Evolutionary conservation across 495 filamentous ascomycete genomes (phyloP).

Genomic region (Xylaria scruposa): DNA sequence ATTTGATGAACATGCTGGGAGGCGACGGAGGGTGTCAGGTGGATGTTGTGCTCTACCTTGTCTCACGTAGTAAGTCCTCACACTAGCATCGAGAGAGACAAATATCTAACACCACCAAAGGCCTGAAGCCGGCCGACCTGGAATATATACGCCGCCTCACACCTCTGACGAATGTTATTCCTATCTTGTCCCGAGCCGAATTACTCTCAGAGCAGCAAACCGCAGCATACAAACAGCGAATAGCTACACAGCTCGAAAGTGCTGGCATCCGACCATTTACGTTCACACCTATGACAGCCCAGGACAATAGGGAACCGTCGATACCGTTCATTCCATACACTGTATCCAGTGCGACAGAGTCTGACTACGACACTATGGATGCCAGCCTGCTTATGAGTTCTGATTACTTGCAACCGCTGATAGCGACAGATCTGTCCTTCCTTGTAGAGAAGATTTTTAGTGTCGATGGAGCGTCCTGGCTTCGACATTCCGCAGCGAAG

Average conservation of each 20-base stretch:
- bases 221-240: slow-evolving; percentile 64
- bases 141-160: slow-evolving; percentile 77
- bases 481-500: slow-evolving; percentile 84
- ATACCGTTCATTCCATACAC: slow-evolving; percentile 66
- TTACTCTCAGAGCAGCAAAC: slow-evolving; percentile 66
- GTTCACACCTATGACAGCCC: slow-evolving; percentile 53
- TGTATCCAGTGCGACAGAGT: slow-evolving; percentile 77
- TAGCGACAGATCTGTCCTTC: slow-evolving; percentile 73
- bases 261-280: slow-evolving; percentile 72
- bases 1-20: slow-evolving; percentile 80
- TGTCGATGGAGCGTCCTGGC: slow-evolving; percentile 79
- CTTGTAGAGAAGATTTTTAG: slow-evolving; percentile 81
- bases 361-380: slow-evolving; percentile 90
- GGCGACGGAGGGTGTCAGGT: slow-evolving; percentile 89
- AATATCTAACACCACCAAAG: slow-evolving; percentile 50
- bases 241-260: slow-evolving; percentile 63
- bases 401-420: slow-evolving; percentile 86
- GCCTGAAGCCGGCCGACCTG: slow-evolving; percentile 74
- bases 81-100: not conserved
- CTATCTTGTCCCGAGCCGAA: slow-evolving; percentile 82
- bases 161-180: slow-evolving; percentile 84
- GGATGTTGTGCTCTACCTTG: slow-evolving; percentile 85
- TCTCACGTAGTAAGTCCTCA: slow-evolving; percentile 51
- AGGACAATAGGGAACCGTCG: slow-evolving; percentile 21
- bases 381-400: slow-evolving; percentile 94